phyloP scores from a whole-genome alignment of 2,329 filamentous ascomycete genomes.

The Exutisphaerella laricina region DNA sequence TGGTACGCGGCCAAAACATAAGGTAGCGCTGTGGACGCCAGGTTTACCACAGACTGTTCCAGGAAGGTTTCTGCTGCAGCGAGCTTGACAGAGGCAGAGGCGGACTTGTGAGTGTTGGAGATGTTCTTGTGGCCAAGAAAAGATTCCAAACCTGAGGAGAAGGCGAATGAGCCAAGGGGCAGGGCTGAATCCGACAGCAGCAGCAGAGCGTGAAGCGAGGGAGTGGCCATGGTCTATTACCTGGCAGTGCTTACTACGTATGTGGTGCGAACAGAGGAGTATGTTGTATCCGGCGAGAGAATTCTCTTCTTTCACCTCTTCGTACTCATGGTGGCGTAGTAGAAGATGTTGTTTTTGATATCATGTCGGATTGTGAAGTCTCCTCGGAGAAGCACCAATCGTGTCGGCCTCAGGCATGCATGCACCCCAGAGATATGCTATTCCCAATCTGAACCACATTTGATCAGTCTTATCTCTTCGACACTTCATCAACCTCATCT shows the following conservation, averaged over 20 bases:
- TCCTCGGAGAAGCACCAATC: not conserved
- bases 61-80: conserved; percentile 61
- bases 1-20: conserved; percentile 66
- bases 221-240: conserved; percentile 11
- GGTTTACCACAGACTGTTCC: conserved; percentile 62
- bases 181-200: conserved; percentile 76
- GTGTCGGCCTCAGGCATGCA: too few species aligned
- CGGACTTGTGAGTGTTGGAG: conserved; percentile 29
- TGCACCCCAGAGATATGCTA: too few species aligned
- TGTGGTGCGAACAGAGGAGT: too few species aligned
- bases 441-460: too few species aligned
- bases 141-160: conserved; percentile 76
- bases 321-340: too few species aligned
- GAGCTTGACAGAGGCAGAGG: conserved; percentile 19
- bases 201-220: conserved; percentile 60
- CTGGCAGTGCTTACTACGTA: too few species aligned
- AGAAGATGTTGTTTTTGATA: too few species aligned
- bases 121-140: conserved; percentile 61
- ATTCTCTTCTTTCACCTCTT: too few species aligned
- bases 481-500: not conserved
- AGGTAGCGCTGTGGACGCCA: conserved; percentile 66
- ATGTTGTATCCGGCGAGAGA: too few species aligned
- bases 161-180: conserved; percentile 80
- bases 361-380: too few species aligned
- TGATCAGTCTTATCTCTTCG: not conserved